A percentile compares a stretch with the other conserved stretches of the same genome.
Conservation (phyloP, 2,329 filamentous ascomycete species). For the Xylariaceae sp. region DNA sequence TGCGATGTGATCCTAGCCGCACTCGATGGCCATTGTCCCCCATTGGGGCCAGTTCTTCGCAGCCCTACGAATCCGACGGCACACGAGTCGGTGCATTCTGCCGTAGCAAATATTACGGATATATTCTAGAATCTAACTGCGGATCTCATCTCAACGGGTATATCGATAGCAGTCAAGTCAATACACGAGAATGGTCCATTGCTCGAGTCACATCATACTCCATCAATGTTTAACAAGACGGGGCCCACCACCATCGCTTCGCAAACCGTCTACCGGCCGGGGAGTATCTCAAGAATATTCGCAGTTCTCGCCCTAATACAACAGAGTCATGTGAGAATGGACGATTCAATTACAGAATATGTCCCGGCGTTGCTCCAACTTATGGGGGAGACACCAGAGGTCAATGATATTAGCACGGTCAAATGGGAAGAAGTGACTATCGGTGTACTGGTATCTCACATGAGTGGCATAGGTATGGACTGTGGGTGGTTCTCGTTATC, state of each 20-base stretch:
- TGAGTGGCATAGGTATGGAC: slow-evolving; percentile 32
- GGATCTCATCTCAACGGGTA: slow-evolving; percentile 37
- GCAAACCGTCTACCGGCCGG: slow-evolving; percentile 42
- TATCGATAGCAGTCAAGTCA: slow-evolving; percentile 46
- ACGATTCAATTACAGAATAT: slow-evolving; percentile 31
- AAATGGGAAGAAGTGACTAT: slow-evolving; percentile 33
- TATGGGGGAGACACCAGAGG: slow-evolving; percentile 22
- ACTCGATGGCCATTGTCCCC: slow-evolving; percentile 43
- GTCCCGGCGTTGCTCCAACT: slow-evolving; percentile 33
- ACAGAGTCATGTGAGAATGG: slow-evolving; percentile 23
- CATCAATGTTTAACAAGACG: slow-evolving; percentile 33
- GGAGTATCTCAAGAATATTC: slow-evolving; percentile 43
- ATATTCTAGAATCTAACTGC: slow-evolving; percentile 34
- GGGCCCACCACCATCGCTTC: slow-evolving; percentile 34
- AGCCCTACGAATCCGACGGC: slow-evolving; percentile 39
- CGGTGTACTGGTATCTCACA: slow-evolving; percentile 32
- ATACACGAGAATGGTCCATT: slow-evolving; percentile 43
- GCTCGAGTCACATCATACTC: slow-evolving; percentile 47
- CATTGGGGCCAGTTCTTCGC: slow-evolving; percentile 46
- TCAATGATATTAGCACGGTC: slow-evolving; percentile 31
- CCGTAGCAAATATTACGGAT: slow-evolving; percentile 27
- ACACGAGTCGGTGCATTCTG: slow-evolving; percentile 35
- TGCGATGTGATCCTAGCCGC: slow-evolving; percentile 25
- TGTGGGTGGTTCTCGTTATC: slow-evolving; percentile 13
- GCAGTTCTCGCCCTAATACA: slow-evolving; percentile 29